Conservation (phyloP, 73 alveolate species). For the Uronychia setigera region DNA sequence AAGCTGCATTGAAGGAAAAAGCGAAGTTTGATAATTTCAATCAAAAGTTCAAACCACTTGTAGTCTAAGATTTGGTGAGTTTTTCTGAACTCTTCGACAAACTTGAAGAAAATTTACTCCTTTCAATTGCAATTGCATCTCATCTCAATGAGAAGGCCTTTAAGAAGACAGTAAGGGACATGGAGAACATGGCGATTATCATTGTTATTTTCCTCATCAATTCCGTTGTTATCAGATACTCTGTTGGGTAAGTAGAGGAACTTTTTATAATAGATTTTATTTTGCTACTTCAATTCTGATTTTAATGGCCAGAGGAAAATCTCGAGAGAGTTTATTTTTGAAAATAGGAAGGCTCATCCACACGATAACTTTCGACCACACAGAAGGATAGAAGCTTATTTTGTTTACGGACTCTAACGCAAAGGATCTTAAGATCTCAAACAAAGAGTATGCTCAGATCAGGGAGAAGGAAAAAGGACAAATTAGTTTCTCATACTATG, state of each 20-base stretch:
- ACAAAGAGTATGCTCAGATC: not conserved
- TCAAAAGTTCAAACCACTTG: too few relatives aligned
- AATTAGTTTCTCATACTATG: not conserved
- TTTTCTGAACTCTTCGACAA: not conserved
- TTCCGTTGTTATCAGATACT: not conserved
- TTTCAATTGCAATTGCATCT: not conserved
- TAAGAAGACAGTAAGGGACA: not conserved
- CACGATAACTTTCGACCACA: not conserved
- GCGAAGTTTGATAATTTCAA: too few relatives aligned
- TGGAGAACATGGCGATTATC: not conserved
- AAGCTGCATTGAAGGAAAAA: too few relatives aligned
- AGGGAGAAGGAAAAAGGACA: not conserved
- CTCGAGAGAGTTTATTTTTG: not conserved
- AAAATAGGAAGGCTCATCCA: not conserved
- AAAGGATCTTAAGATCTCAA: not conserved
- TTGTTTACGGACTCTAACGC: not conserved
- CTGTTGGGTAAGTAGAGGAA: not conserved
- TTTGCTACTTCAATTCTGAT: not conserved
- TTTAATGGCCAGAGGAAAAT: not conserved
- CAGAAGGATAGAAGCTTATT: not conserved
- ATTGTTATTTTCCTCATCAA: not conserved
- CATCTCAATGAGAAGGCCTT: not conserved
- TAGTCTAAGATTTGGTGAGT: not conserved
- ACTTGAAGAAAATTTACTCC: not conserved
- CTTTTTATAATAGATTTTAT: not conserved